A percentile compares a stretch with the other conserved stretches of the same genome.
phyloP scores from a whole-genome alignment of 2,329 filamentous ascomycete genomes.

The Arthrinium phaeospermum region DNA sequence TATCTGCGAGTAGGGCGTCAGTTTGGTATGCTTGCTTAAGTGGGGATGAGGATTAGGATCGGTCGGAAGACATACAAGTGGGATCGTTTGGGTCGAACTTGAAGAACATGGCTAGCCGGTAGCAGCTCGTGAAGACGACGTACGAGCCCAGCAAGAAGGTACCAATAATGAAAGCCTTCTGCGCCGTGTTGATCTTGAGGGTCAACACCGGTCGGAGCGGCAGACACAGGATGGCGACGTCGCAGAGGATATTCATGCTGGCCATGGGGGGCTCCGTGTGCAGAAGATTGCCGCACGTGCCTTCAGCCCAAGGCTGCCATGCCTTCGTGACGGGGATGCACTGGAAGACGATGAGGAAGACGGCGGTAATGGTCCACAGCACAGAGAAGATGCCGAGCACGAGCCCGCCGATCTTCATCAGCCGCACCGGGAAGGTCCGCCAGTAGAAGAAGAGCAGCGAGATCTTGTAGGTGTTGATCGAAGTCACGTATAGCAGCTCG shows the following conservation, averaged over 20 bases:
- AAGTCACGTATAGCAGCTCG: constrained; percentile 13
- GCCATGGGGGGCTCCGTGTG: background rate
- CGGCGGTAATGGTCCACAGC: background rate
- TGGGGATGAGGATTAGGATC: background rate
- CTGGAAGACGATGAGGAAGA: background rate
- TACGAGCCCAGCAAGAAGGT: constrained; percentile 6
- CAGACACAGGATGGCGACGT: constrained; percentile 15
- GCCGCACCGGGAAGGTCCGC: constrained; percentile 6
- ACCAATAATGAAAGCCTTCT: background rate
- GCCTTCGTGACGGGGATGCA: background rate
- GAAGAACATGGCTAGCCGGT: background rate
- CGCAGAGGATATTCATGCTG: background rate
- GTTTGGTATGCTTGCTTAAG: background rate
- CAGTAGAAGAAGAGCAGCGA: constrained; percentile 20
- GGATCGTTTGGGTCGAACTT: background rate
- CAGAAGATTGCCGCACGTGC: background rate
- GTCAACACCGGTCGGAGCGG: background rate
- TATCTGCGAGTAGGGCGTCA: background rate
- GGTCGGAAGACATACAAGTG: background rate
- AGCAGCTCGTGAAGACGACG: constrained; percentile 13
- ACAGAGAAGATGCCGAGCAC: background rate
- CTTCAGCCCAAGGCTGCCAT: constrained; percentile 10
- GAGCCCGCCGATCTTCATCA: constrained; percentile 8
- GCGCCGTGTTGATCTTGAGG: background rate
- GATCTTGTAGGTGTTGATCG: constrained; percentile 17